Percentiles rank a stretch among this genome's conserved stretches.
Evolutionary conservation across 306 rosid genomes (phyloP).

Genomic region (Malus fusca): DNA sequence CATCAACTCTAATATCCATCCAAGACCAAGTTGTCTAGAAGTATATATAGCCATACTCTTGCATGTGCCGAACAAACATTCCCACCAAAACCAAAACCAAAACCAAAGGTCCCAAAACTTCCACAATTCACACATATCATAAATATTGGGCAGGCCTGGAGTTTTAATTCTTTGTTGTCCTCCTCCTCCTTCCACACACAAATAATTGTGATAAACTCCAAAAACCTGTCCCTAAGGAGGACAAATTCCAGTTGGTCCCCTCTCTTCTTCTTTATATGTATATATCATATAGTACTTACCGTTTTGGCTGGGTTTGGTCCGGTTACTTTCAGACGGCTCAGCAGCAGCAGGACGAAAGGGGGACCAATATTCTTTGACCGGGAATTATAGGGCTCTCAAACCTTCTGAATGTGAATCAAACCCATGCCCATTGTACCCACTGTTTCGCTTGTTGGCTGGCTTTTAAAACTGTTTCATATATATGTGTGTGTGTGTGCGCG

Average conservation of each 20-base stretch:
- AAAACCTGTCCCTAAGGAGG: not conserved
- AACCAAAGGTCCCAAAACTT: not conserved
- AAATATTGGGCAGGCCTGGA: not conserved
- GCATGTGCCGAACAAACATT: not conserved
- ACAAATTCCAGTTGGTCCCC: constrained; percentile 4
- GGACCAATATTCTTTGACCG: not conserved
- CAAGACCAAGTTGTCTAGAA: not conserved
- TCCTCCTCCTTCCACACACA: not conserved
- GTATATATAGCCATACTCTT: not conserved
- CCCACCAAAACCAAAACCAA: not conserved
- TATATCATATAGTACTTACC: not conserved
- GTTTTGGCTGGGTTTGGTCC: not conserved
- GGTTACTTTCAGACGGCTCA: not conserved
- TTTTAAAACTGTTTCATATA: not conserved
- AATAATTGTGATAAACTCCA: not conserved
- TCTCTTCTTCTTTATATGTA: not conserved
- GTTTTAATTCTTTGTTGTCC: not conserved
- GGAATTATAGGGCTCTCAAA: not conserved
- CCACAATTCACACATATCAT: not conserved
- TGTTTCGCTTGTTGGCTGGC: not conserved
- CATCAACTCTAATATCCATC: not conserved
- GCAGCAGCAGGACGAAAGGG: not conserved
- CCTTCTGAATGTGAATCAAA: not conserved
- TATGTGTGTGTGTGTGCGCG: too few relatives aligned
- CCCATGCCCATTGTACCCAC: not conserved